phyloP scores from a whole-genome alignment of 2,329 filamentous ascomycete species.

The Dothideomycetes sp. region DNA sequence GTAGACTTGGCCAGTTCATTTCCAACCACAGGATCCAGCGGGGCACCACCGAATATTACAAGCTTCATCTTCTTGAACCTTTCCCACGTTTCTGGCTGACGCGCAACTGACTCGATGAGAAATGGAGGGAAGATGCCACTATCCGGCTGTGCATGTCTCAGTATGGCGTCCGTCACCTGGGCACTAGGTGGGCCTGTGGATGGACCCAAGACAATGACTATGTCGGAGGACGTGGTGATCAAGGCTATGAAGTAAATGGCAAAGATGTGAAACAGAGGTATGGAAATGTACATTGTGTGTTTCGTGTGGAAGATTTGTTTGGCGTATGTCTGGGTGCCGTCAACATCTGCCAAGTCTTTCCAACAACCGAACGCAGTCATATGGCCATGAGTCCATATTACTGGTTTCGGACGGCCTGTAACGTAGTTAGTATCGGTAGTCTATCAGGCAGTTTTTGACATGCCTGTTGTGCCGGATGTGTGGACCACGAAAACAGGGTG shows the following conservation, averaged over 20 bases:
- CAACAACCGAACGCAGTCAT: neutral
- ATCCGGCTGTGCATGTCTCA: neutral
- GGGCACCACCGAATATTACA: constrained; percentile 5
- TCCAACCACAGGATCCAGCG: neutral
- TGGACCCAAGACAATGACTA: constrained; percentile 5
- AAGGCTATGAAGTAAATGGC: constrained; percentile 3
- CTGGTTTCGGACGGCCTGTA: constrained; percentile 4
- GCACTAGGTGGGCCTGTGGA: neutral
- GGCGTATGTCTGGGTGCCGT: neutral
- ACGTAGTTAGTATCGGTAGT: neutral
- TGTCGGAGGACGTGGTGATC: neutral
- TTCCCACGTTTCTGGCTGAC: neutral
- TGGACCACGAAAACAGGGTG: constrained; percentile 7
- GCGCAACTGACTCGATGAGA: constrained; percentile 3
- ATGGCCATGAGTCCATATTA: constrained; percentile 5
- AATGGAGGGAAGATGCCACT: constrained; percentile 4
- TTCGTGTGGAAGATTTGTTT: neutral
- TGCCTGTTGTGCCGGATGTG: constrained; percentile 7
- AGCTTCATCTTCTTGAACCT: neutral
- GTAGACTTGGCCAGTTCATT: neutral
- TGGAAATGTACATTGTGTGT: constrained; percentile 3
- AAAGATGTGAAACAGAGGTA: constrained; percentile 4
- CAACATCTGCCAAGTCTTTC: constrained; percentile 2
- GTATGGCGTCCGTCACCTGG: neutral
- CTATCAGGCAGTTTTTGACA: neutral